Base-by-base conservation (phyloP, 129 eudicot species). In the Heracleum sosnowskyi region DNA sequence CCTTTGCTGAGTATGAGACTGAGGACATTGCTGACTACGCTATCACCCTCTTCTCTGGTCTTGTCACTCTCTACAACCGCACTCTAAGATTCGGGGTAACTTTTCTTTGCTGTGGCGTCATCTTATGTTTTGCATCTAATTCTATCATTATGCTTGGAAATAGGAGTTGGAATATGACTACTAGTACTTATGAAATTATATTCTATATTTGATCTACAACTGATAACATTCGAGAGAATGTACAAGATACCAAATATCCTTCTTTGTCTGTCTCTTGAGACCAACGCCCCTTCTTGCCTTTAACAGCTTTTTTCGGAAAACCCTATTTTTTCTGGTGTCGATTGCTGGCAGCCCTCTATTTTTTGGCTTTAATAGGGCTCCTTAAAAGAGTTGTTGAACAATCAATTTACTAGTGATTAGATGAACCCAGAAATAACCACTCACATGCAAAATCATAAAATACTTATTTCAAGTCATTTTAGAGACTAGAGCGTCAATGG, bases 21-120 rank as follows among this genome's bases (percentile, higher is more conserved):
- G 44, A 69, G 45, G 74, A 69, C 28, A 69, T 69, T 33, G 74
- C 74, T 12, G 74, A 69, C 41, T 69, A 69, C 1, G 74, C 74
- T 31, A 35, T 69, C n/a, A 69, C 26, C 44, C 74, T 69, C 11
- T 69, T 69, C 44, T 69, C 74, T 35, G 74, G 74, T 33, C 74
- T 69, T 69, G 44, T 69, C 41, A 33, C 42, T 69, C 74, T 69
- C 74, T 69, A 69, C 39, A 69, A 69, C 42, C 74, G 74, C 0
- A 69, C 74, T 5, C 42, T 69, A 7, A 35, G 42, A 69, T 69
- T 69, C 26, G 74, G 41, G 70, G 70, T 64, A 64, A 26, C 18
- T 18, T 31, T 64, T 6, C 0, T 29, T 31, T 64, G 9, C 29
- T 31, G 69, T 62, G 35, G 62, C 62, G 20, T 51, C 24, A 4